Base-by-base conservation (phyloP, 2,329 filamentous ascomycete species). In the Lizonia empirigonia region DNA sequence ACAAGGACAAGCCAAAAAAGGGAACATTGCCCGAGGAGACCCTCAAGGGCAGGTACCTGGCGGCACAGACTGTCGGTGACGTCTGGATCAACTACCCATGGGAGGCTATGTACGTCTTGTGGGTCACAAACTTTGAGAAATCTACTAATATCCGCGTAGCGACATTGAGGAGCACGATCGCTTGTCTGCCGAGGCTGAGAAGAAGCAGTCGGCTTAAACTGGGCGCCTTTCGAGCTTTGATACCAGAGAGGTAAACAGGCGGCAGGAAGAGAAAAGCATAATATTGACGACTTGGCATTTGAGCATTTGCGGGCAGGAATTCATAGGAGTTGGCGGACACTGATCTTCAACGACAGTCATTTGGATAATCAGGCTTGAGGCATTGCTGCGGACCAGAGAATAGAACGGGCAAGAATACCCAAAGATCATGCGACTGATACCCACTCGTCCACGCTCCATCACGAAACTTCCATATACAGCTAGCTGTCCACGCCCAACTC, bases 31-130 rank as follows among this genome's bases (percentile, higher is more conserved):
- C 94, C 9, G 69, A 84, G 16, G 86, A 91, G 29, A 91, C 97
- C 83, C 80, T 93, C 59, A 77, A 85, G 47, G 83, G 83, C 50
- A 82, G 88, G 65, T 99, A 99, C 77, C 76, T 89, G 62, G 94
- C 94, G 18, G 91, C 94, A 18, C 81, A 88, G 70, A 97, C 93
- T 5, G 89, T 95, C 24, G 84, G 83, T n/a, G 93, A 99, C 76
- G 87, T 91, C 60, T 99, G 94, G 94, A 97, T 97, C 73, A 95
- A 91, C 82, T 99, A 99, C 77, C 94, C 94, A 13, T 99, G 94
- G 94, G 94, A 97, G 79, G 94, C 94, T 34, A 88, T 77, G 81
- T 85, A 77, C 48, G 81, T 44, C 5, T 16, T 4, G n/a, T 19
- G 26, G 5, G 20, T 8, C 13, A 5, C 7, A 3, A 5, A 19